Evolutionary conservation across 2,329 filamentous ascomycete genomes (phyloP).

Genomic region (Laburnicola sp.): DNA sequence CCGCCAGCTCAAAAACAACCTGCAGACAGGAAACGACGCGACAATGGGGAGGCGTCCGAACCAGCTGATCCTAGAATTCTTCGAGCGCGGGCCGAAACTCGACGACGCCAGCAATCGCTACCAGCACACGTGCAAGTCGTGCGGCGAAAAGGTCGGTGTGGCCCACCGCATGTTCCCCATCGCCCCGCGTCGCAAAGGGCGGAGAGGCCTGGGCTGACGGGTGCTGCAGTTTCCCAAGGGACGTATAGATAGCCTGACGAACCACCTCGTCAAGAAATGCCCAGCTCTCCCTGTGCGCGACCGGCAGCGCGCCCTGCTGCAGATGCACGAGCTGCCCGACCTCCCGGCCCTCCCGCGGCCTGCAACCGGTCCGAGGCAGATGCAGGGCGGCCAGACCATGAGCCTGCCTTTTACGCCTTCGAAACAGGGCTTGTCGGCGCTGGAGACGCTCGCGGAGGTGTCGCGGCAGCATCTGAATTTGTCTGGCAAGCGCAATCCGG

Average conservation of each 20-base stretch:
- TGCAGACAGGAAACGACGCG: background rate
- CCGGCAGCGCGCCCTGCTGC: slow-evolving; percentile 72
- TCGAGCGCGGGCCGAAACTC: slow-evolving; percentile 82
- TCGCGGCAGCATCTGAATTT: slow-evolving; percentile 72
- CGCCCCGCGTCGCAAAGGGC: background rate
- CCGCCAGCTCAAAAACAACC: background rate
- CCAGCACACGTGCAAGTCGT: slow-evolving; percentile 85
- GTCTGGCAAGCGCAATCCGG: slow-evolving; percentile 50
- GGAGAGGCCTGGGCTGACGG: slow-evolving; percentile 25
- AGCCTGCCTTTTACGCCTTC: slow-evolving; percentile 49
- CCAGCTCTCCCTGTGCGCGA: slow-evolving; percentile 75
- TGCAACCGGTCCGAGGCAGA: slow-evolving; percentile 14
- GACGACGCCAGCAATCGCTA: slow-evolving; percentile 90
- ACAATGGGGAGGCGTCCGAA: slow-evolving; percentile 82
- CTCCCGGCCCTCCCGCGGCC: slow-evolving; percentile 48
- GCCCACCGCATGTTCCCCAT: slow-evolving; percentile 15
- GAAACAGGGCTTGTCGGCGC: slow-evolving; percentile 72
- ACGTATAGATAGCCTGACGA: slow-evolving; percentile 77
- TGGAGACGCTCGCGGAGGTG: slow-evolving; percentile 86
- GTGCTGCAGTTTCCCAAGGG: slow-evolving; percentile 73
- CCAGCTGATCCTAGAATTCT: slow-evolving; percentile 83
- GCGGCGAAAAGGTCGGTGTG: slow-evolving; percentile 67
- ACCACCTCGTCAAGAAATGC: slow-evolving; percentile 84
- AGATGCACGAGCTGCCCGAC: slow-evolving; percentile 70
- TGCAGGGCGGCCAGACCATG: slow-evolving; percentile 37